Evolutionary conservation across 805 yeast genomes (phyloP), one percentile per base, ranked within the genome.

Genomic region (Lipomyces oligophaga): DNA sequence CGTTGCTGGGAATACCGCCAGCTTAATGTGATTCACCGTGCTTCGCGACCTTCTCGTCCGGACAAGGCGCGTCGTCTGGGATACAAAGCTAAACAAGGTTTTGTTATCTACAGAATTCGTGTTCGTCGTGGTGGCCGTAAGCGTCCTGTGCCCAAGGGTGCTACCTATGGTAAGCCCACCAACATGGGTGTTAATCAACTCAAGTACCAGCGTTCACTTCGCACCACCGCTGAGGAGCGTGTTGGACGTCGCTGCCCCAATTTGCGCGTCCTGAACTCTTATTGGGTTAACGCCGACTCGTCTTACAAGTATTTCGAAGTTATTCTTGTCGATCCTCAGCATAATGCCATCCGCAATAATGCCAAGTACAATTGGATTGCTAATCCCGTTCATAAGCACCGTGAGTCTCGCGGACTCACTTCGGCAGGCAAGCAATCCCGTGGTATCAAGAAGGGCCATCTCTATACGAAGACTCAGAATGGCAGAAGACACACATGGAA

Each of bases 1-100:
- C 87, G 98, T 86, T 93, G 96, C 80, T 93, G 98, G 98, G 98
- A 93, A 79, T 93, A 88, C 95, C 89, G 98, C 81, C 98, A 93
- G 80, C 83, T 83, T 81, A 83, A 79, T 70, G 97, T 89, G 64
- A 84, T 93, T 76, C 97, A 93, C 96, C 85, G 98, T 76, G 97
- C 97, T 65, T 66, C 94, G 52, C 87, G 90, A 76, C 98, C 98
- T 68, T 84, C 97, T 65, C 89, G 97, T 78, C 98, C 98, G 76
- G 98, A 93, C 78, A 93, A 93, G 93, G 98, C 98, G 69, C 90
- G 98, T 83, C 87, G 95, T 77, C 84, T 93, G 70, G 98, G 98
- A 66, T 93, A 93, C 96, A 93, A 93, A 85, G 97, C 98, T 77
- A 93, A 93, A 84, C 98, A 93, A 81, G 98, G 98, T 67, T 93